Evolutionary conservation across 176 grass and related monocot species (phyloP).

Genomic region (Leersia perrieri): DNA sequence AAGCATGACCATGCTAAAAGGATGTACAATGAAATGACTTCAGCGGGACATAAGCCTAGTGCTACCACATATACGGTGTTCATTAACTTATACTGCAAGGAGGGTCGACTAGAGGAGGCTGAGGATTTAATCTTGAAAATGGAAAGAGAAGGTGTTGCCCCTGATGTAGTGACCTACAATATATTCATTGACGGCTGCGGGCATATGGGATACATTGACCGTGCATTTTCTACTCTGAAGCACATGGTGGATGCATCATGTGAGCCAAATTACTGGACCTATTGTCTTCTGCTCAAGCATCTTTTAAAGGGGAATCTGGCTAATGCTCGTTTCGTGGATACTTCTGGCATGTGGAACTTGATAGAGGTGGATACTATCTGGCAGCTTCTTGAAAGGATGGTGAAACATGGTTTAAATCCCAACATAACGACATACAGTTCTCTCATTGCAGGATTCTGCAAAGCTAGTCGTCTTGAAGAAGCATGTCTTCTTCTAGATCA

Average conservation of each 20-base stretch:
- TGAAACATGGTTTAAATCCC: slow-evolving; percentile 54
- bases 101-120: slow-evolving; percentile 61
- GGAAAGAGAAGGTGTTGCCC: slow-evolving; percentile 61
- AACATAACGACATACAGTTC: slow-evolving; percentile 52
- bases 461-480: slow-evolving; percentile 58
- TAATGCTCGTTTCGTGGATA: slow-evolving; percentile 42
- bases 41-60: slow-evolving; percentile 58
- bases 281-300: slow-evolving; percentile 71
- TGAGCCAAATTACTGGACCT: slow-evolving; percentile 67
- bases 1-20: slow-evolving; percentile 63
- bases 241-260: slow-evolving; percentile 71
- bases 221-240: slow-evolving; percentile 63
- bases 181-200: slow-evolving; percentile 71
- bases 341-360: slow-evolving; percentile 55
- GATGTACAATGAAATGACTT: slow-evolving; percentile 65
- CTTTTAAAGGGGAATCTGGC: slow-evolving; percentile 44
- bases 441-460: slow-evolving; percentile 70
- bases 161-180: slow-evolving; percentile 65
- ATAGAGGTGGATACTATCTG: slow-evolving; percentile 51
- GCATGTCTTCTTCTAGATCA: slow-evolving; percentile 57
- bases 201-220: slow-evolving; percentile 59
- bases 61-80: slow-evolving; percentile 73
- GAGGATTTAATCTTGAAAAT: slow-evolving; percentile 62
- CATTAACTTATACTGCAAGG: slow-evolving; percentile 62
- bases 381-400: slow-evolving; percentile 68